Evolutionary conservation across 2,329 filamentous ascomycete genomes (phyloP).

Genomic region (Cladosporium halotolerans): DNA sequence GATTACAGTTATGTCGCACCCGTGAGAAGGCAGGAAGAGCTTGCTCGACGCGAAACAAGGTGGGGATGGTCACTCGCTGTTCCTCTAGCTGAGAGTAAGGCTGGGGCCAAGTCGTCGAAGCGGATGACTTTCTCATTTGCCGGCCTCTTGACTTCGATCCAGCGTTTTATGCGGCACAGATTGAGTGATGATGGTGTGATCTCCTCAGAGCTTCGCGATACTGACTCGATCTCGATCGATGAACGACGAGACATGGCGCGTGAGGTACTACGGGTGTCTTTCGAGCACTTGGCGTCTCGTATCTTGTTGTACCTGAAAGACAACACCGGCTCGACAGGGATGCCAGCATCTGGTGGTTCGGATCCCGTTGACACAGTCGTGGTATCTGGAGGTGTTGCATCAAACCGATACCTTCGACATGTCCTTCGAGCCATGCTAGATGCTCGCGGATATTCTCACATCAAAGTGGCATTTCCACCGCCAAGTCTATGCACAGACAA

Average conservation of each 20-base stretch:
- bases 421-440: slow-evolving; percentile 54
- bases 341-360: background rate
- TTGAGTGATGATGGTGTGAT: slow-evolving; percentile 22
- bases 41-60: slow-evolving; percentile 38
- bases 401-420: slow-evolving; percentile 70
- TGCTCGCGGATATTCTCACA: slow-evolving; percentile 55
- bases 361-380: slow-evolving; percentile 56
- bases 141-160: slow-evolving; percentile 60
- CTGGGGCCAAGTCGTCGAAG: slow-evolving; percentile 29
- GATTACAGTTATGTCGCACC: slow-evolving; percentile 56
- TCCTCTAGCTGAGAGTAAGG: slow-evolving; percentile 55
- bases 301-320: slow-evolving; percentile 49
- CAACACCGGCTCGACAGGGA: slow-evolving; percentile 8
- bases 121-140: slow-evolving; percentile 67
- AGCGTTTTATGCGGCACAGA: slow-evolving; percentile 45
- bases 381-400: slow-evolving; percentile 83
- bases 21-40: slow-evolving; percentile 51
- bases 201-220: slow-evolving; percentile 27
- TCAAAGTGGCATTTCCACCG: slow-evolving; percentile 69
- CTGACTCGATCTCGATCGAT: slow-evolving; percentile 41
- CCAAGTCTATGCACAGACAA: slow-evolving; percentile 81
- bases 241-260: slow-evolving; percentile 66
- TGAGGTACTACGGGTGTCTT: slow-evolving; percentile 71
- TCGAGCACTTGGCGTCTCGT: slow-evolving; percentile 78
- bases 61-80: slow-evolving; percentile 65